These are phyloP conservation scores for Stereocaulon alpinum DNA, from an alignment of 495 filamentous ascomycete species.

Conservation along the genomic window DNA sequence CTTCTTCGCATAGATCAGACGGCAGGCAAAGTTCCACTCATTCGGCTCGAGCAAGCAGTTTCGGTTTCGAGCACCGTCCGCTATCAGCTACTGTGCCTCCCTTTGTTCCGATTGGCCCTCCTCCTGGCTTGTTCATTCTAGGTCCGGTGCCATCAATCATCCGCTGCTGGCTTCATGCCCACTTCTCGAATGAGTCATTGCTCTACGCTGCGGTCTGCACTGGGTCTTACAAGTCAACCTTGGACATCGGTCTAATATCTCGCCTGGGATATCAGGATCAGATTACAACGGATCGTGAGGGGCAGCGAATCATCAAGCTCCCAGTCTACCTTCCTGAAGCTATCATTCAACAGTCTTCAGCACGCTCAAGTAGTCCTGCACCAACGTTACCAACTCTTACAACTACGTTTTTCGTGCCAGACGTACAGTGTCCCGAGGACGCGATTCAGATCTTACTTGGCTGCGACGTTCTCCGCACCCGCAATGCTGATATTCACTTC, in stretches of 20 bases:
- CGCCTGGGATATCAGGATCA: conserved; percentile 59
- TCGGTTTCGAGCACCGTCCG: conserved; percentile 67
- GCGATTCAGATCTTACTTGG: conserved; percentile 73
- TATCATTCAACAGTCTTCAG: conserved; percentile 62
- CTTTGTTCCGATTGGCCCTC: conserved; percentile 55
- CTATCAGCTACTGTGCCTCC: conserved; percentile 55
- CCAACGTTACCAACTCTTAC: conserved; percentile 72
- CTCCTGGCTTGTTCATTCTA: conserved; percentile 70
- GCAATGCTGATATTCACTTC: conserved; percentile 85
- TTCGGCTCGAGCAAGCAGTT: conserved; percentile 69
- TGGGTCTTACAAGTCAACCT: conserved; percentile 73
- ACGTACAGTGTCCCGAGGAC: conserved; percentile 40
- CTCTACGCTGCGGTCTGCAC: conserved; percentile 89
- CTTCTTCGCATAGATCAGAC: conserved; percentile 89
- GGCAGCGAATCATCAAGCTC: conserved; percentile 57
- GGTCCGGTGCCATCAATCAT: conserved; percentile 88
- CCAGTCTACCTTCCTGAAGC: conserved; percentile 86
- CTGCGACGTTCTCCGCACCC: conserved; percentile 74
- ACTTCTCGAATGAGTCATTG: conserved; percentile 75
- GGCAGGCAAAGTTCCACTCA: conserved; percentile 85
- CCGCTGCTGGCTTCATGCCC: conserved; percentile 82
- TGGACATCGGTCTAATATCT: conserved; percentile 62
- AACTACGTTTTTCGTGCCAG: conserved; percentile 63
- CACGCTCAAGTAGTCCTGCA: conserved; percentile 59
- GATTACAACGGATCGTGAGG: conserved; percentile 52